Evolutionary conservation across 306 rosid genomes (phyloP).

Genomic region (Purshia tridentata): DNA sequence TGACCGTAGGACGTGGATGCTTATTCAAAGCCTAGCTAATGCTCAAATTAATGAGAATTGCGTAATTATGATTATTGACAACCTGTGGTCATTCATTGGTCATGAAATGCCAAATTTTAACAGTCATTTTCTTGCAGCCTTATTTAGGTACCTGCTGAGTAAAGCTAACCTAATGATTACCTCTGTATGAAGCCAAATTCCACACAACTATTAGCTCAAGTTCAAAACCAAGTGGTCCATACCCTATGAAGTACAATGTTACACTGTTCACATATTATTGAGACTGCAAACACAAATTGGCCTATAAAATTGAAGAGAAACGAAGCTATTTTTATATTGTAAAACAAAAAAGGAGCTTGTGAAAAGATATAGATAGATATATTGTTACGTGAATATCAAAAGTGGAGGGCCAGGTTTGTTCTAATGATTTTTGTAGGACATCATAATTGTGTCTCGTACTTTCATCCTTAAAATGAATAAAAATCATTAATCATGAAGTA

Average conservation of each 20-base stretch:
- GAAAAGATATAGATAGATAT: not conserved
- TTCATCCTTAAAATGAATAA: conserved; percentile 31
- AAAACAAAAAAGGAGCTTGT: not conserved
- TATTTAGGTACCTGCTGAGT: conserved; percentile 13
- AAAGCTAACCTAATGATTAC: conserved; percentile 21
- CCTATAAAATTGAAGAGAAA: not conserved
- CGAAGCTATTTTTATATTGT: not conserved
- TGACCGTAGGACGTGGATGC: not conserved
- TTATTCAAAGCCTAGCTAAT: not conserved
- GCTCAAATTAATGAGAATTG: not conserved
- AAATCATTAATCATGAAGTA: conserved; percentile 32
- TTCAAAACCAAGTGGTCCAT: conserved; percentile 17
- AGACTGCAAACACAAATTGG: not conserved
- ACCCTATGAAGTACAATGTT: not conserved
- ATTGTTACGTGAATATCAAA: not conserved
- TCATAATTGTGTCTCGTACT: conserved; percentile 43
- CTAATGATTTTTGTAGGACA: conserved; percentile 34
- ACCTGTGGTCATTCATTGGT: not conserved
- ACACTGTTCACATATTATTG: not conserved
- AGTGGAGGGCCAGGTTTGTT: conserved; percentile 19
- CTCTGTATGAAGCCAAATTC: not conserved
- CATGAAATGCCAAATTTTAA: conserved; percentile 24
- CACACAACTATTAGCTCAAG: not conserved
- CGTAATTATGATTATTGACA: not conserved
- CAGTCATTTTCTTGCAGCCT: conserved; percentile 25